Base-by-base conservation (phyloP, 1,284 basidiomycete species). In the Puccinia coronata region DNA sequence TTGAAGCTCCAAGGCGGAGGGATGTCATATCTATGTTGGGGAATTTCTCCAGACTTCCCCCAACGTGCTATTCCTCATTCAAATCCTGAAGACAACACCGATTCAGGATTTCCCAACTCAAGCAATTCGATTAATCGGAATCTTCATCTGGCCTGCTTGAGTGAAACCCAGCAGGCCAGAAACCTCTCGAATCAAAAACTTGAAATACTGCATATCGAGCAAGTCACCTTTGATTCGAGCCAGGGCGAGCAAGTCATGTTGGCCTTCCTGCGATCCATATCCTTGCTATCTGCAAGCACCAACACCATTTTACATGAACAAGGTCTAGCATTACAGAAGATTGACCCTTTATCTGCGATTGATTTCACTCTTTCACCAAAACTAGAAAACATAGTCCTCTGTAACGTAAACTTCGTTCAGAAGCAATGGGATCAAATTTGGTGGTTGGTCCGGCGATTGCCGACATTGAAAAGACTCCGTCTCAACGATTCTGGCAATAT, bases 391-490 rank as follows among this genome's bases (percentile, higher is more conserved):
- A 31, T 74, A 36, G 72, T 59, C 2, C 34, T 74, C 9, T 74
- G 36, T n/a, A 31, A 31, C n/a, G 39, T 41, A 1, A n/a, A n/a
- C 36, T n/a, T 57, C 25, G 39, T 25, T 18, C 53, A 74, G 20
- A 36, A 74, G 39, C 53, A 59, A 59, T 74, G 72, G 72, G 55
- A 55, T 12, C 49, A 31, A 9, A 55, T 74, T 25, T 74, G 72
- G 72, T 36, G 36, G 20, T 25, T 23, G 18, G 28, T 36, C 36
- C 51, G 43, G 23, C 53, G 53, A 28, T 18, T 74, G 4, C 36
- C 72, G 14, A 55, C n/a, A 25, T 59, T 74, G 36, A 36, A 25
- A 59, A 39, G 34, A 28, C 2, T 74, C 2, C 72, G 72, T 31
- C 28, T 74, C 11, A 36, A 59, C 23, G 51, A 6, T 20, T 25